Evolutionary conservation across 208 protist species (phyloP).

Genomic region (Acanthamoeba healyi): DNA sequence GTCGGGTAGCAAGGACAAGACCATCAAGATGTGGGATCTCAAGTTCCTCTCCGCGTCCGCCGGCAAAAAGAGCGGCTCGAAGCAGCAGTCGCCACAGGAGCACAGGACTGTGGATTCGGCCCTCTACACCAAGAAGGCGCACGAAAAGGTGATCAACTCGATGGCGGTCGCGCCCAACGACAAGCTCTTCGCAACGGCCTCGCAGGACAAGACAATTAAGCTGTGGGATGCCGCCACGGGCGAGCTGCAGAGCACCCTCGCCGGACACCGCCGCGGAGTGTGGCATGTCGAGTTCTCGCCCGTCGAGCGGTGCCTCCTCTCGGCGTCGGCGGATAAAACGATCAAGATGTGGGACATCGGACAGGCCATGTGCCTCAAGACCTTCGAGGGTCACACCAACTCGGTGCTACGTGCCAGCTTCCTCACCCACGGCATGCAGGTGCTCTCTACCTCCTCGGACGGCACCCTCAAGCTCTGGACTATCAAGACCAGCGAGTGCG

Average conservation of each 20-base stretch:
- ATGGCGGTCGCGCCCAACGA: constrained; percentile 91
- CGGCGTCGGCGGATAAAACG: constrained; percentile 87
- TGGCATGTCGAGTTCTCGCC: constrained; percentile 89
- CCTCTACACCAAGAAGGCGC: constrained; percentile 80
- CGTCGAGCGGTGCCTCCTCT: constrained; percentile 81
- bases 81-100: not conserved
- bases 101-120: constrained; percentile 37
- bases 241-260: constrained; percentile 75
- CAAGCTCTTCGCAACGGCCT: constrained; percentile 89
- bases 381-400: constrained; percentile 88
- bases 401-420: constrained; percentile 86
- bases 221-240: constrained; percentile 83
- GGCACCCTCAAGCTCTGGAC: constrained; percentile 90
- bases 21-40: constrained; percentile 88
- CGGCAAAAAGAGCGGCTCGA: not conserved
- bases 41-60: not conserved
- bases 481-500: constrained; percentile 89
- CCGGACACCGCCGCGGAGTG: constrained; percentile 88
- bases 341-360: constrained; percentile 89
- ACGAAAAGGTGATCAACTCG: constrained; percentile 91
- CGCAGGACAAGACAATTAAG: constrained; percentile 90
- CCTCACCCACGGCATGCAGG: constrained; percentile 87
- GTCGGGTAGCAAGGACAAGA: constrained; percentile 84
- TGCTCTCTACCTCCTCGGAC: constrained; percentile 75
- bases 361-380: constrained; percentile 88